Evolutionary conservation across 2,329 filamentous ascomycete genomes (phyloP), one percentile per base, ranked within the genome.

Genomic region (Fusarium decemcellulare): DNA sequence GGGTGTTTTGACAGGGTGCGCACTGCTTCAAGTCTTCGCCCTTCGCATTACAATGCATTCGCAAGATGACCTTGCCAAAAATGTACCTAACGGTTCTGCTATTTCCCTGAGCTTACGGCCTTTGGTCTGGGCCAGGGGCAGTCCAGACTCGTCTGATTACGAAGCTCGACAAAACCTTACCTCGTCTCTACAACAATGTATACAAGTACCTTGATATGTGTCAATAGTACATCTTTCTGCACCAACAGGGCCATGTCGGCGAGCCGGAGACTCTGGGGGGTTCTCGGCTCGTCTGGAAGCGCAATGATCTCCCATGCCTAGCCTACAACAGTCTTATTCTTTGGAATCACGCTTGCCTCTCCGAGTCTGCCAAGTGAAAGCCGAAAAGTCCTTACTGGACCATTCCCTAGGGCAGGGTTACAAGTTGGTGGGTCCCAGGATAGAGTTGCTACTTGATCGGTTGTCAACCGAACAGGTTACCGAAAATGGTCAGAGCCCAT

Each of bases 51-150:
- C 46, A 48, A 48, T 27, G 34, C 46, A 1, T 48, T 48, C 18
- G 46, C 46, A 15, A 34, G n/a, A 12, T 16, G 2, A 9, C n/a
- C 7, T 4, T 48, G 6, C 4, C 16, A 7, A n/a, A 34, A 30
- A 16, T 8, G 2, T 15, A 5, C n/a, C 7, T 12, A 3, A 14
- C 0, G 4, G 7, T 10, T 1, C 3, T 6, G 47, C 36, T 8
- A 18, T 50, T 6, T 12, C 47, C 6, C 5, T 8, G 9, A 2
- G 11, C 3, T 16, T 50, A 3, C 29, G 36, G 47, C 3, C 11
- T 1, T 23, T 50, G 16, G 32, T 37, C 5, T 37, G 47, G 12
- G 12, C 8, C 47, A 2, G 47, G 47, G 12, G 23, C 14, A 6
- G 30, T 16, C 14, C 47, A 53, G 23, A 53, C 15, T 30, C 50